phyloP scores from a whole-genome alignment of 371 early-diverging fungal species.

The Antonospora locustae region DNA sequence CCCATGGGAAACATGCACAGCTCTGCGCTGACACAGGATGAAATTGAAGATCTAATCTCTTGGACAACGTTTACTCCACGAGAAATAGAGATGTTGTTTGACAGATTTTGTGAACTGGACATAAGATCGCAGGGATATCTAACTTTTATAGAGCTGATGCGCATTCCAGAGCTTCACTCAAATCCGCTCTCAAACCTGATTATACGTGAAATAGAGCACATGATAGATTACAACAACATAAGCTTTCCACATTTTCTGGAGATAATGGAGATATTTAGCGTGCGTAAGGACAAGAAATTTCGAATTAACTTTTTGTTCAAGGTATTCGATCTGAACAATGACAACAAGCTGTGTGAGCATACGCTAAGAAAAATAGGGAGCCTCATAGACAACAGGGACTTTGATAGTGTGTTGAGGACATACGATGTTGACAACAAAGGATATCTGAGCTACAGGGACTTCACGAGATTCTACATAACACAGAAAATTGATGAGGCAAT shows the following conservation, averaged over 20 bases:
- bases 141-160: slow-evolving; percentile 41
- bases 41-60: slow-evolving; percentile 37
- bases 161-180: slow-evolving; percentile 44
- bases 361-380: slow-evolving; percentile 25
- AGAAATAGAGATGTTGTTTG: slow-evolving; percentile 44
- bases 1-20: slow-evolving; percentile 34
- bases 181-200: slow-evolving; percentile 47
- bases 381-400: slow-evolving; percentile 23
- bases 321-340: slow-evolving; percentile 42
- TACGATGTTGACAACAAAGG: slow-evolving; percentile 46
- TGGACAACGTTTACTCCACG: slow-evolving; percentile 26
- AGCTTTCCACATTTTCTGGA: slow-evolving; percentile 45
- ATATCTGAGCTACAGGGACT: slow-evolving; percentile 36
- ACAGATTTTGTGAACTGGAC: slow-evolving; percentile 43
- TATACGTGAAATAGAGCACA: slow-evolving; percentile 33
- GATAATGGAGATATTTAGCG: slow-evolving; percentile 35
- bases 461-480: slow-evolving; percentile 36
- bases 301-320: slow-evolving; percentile 44
- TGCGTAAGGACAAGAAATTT: slow-evolving; percentile 16
- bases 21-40: slow-evolving; percentile 37
- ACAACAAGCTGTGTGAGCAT: slow-evolving; percentile 31
- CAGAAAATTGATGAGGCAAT: slow-evolving; percentile 33
- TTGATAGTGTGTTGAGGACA: slow-evolving; percentile 23
- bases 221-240: slow-evolving; percentile 38
- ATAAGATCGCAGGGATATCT: slow-evolving; percentile 28